phyloP scores from a whole-genome alignment of 768 basidiomycete genomes.

The Mrakia blollopis region DNA sequence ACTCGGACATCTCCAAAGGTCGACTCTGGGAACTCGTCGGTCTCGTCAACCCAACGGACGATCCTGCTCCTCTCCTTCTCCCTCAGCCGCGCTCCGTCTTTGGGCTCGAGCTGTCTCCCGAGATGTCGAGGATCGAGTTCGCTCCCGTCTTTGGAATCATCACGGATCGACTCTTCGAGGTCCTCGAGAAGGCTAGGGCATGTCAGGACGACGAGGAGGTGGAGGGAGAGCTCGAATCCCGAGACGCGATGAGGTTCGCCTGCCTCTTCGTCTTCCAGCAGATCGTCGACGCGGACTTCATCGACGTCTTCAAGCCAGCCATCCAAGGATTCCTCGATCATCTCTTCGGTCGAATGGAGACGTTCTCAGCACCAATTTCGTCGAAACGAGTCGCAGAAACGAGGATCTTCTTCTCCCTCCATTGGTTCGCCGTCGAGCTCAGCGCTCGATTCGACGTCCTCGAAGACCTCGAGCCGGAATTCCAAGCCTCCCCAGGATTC shows the following conservation, averaged over 20 bases:
- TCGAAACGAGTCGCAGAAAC: slow-evolving; percentile 46
- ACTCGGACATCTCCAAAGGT: slow-evolving; percentile 56
- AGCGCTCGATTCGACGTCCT: slow-evolving; percentile 37
- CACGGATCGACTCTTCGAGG: slow-evolving; percentile 52
- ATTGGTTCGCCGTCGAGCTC: slow-evolving; percentile 64
- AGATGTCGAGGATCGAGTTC: slow-evolving; percentile 51
- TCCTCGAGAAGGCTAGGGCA: slow-evolving; percentile 45
- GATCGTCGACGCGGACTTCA: slow-evolving; percentile 44
- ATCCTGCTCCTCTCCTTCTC: slow-evolving; percentile 40
- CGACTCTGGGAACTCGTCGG: slow-evolving; percentile 57
- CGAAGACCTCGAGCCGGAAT: background rate
- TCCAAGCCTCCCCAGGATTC: background rate
- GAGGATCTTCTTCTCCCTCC: slow-evolving; percentile 46
- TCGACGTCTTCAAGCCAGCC: slow-evolving; percentile 39
- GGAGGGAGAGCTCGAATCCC: background rate
- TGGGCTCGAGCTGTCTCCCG: slow-evolving; percentile 43
- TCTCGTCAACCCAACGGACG: slow-evolving; percentile 42
- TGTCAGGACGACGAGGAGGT: slow-evolving; percentile 27
- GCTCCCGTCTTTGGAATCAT: slow-evolving; percentile 43
- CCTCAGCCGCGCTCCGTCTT: slow-evolving; percentile 36
- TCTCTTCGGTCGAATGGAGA: slow-evolving; percentile 41
- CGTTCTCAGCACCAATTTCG: slow-evolving; percentile 33
- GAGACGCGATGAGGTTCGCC: slow-evolving; percentile 45
- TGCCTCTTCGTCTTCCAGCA: slow-evolving; percentile 53
- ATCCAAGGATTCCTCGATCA: slow-evolving; percentile 47